Base-by-base conservation (phyloP, 164 flowering plant genomes). In the Echeveria elegans region DNA sequence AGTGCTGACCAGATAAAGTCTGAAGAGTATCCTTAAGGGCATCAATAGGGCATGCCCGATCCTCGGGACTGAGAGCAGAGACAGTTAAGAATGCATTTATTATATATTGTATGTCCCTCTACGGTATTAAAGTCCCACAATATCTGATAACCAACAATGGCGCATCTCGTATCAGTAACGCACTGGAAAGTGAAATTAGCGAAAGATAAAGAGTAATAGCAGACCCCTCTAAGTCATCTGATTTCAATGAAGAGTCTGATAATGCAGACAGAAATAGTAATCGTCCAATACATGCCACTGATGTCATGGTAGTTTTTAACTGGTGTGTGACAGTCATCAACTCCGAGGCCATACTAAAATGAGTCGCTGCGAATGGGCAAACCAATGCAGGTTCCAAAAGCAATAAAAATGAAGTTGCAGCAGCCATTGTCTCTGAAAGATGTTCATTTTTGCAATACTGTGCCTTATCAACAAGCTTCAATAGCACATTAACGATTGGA, bases 251-350 rank as follows among this genome's bases (percentile, higher is more conserved):
- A 69, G 82, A 68, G 69, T 68, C 66, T 68, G 88, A 80, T 63
- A 84, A 73, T 34, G 91, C 76, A 53, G 92, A 75, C 37, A 87
- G 79, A 71, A 86, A 81, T 24, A 95, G 77, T 34, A 96, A 80
- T 38, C 99, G 83, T 9, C 94, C 96, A 76, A 92, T 82, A 84
- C 69, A 91, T 68, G 99, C 99, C 28, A 95, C 90, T 60, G 97
- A 88, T 68, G 82, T 86, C 64, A 95, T 84, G 65, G 99, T 97
- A 75, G 87, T 83, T 82, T 87, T 91, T 83, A 95, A 80, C 75
- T 91, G 97, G 79, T 91, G 99, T 47, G 97, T 95, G 43, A 96
- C 99, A 31, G 99, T 95, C 88, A 82, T 83, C 77, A 96, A 91
- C 78, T 95, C 97, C 77, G 88, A 77, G 60, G 99, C 99, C 92